Conservation (phyloP, 306 rosid species). For the Casuarina cunninghamiana region DNA sequence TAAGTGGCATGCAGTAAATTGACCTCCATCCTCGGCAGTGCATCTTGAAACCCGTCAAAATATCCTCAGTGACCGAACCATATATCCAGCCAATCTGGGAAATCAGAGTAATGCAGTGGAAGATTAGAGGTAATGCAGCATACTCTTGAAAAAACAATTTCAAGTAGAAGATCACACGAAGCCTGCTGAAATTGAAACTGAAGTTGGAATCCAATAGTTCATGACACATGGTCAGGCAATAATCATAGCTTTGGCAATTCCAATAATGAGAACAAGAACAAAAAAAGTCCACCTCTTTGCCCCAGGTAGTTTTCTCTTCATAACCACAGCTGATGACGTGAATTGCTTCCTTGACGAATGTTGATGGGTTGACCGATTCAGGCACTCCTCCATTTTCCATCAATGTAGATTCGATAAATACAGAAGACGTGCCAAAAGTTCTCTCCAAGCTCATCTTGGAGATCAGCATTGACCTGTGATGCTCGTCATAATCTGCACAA, state of each 20-base stretch:
- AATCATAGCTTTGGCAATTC: background rate
- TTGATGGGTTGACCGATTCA: slow-evolving; percentile 72
- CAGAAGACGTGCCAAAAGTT: slow-evolving; percentile 91
- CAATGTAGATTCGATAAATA: slow-evolving; percentile 90
- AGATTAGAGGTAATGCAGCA: slow-evolving; percentile 1
- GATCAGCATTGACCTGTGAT: slow-evolving; percentile 96
- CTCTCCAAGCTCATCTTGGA: slow-evolving; percentile 96
- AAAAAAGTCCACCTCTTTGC: slow-evolving; percentile 74
- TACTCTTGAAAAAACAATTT: background rate
- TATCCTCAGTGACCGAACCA: slow-evolving; percentile 97
- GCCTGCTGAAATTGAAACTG: background rate
- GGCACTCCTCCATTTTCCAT: slow-evolving; percentile 98
- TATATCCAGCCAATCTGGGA: slow-evolving; percentile 97
- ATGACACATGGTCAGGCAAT: too few species aligned
- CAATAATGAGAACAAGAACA: slow-evolving; percentile 22
- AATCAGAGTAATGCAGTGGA: slow-evolving; percentile 25
- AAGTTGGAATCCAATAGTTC: background rate
- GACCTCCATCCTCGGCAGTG: slow-evolving; percentile 99
- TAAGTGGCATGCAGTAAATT: slow-evolving; percentile 92
- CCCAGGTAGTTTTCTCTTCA: slow-evolving; percentile 98
- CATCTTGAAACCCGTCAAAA: slow-evolving; percentile 97
- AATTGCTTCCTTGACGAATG: slow-evolving; percentile 90
- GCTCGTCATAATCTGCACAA: slow-evolving; percentile 80
- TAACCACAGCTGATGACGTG: slow-evolving; percentile 96
- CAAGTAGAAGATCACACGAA: background rate